Conservation (phyloP, 2,329 filamentous ascomycete genomes). For the Nemania sp. region DNA sequence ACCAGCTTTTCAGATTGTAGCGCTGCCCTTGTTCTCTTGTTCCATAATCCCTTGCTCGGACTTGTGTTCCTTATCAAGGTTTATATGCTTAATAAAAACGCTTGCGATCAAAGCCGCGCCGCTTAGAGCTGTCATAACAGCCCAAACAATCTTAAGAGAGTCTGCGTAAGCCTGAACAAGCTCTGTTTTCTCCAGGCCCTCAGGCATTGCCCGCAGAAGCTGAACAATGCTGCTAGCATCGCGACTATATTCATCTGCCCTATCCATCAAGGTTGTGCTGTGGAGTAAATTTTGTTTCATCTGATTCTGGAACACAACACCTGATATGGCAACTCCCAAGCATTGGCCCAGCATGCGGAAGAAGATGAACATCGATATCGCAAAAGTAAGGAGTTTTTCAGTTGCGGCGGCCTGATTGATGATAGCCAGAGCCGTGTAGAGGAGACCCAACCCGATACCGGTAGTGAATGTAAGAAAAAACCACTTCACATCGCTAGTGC, state of each 20-base stretch:
- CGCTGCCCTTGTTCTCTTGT: background rate
- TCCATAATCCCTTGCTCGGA: background rate
- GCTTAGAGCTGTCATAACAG: background rate
- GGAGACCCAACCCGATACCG: background rate
- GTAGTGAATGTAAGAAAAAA: background rate
- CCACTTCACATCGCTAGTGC: background rate
- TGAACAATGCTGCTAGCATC: slow-evolving; percentile 69
- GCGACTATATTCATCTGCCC: slow-evolving; percentile 60
- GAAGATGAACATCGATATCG: slow-evolving; percentile 56
- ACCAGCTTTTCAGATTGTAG: too few relatives aligned
- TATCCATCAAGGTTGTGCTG: slow-evolving; percentile 59
- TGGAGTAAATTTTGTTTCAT: slow-evolving; percentile 64
- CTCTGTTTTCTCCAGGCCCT: slow-evolving; percentile 42
- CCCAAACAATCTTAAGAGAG: slow-evolving; percentile 10
- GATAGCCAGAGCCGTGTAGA: background rate
- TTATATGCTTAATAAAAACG: slow-evolving; percentile 6
- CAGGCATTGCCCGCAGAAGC: slow-evolving; percentile 64
- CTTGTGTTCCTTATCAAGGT: background rate
- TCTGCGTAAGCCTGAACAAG: slow-evolving; percentile 4
- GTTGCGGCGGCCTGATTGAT: background rate
- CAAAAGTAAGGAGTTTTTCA: background rate
- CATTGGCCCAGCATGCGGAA: slow-evolving; percentile 73
- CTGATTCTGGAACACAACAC: slow-evolving; percentile 77
- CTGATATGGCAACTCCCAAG: slow-evolving; percentile 74
- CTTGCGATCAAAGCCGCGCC: slow-evolving; percentile 2